phyloP scores from a whole-genome alignment of 345 rosid genomes.

The Camelina laxa region DNA sequence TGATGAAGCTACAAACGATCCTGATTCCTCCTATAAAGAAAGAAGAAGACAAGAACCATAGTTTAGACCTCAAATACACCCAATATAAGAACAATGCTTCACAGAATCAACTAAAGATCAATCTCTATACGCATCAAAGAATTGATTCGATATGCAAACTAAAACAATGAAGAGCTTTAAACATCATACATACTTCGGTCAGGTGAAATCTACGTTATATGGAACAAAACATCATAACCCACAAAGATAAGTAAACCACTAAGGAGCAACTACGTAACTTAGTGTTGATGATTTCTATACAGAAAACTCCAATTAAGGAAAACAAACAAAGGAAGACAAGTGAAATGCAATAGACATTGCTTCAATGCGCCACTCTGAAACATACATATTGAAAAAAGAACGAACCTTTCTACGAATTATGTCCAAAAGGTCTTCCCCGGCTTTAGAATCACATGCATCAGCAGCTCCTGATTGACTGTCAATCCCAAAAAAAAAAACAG shows the following conservation, averaged over 20 bases:
- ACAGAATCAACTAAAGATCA: neutral
- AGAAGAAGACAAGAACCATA: conserved; percentile 1
- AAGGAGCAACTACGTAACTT: neutral
- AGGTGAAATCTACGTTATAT: conserved; percentile 10
- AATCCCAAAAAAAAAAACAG: neutral
- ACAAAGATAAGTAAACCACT: neutral
- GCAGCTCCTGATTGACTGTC: conserved; percentile 41
- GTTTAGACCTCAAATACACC: neutral
- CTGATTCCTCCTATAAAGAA: conserved; percentile 51
- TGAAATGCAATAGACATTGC: neutral
- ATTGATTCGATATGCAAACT: neutral
- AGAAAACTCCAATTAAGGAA: neutral
- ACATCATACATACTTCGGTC: neutral
- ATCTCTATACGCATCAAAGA: neutral
- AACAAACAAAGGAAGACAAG: neutral
- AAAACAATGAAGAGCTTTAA: neutral
- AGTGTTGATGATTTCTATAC: neutral
- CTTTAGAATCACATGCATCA: conserved; percentile 59
- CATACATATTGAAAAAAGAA: neutral
- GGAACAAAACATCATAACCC: neutral
- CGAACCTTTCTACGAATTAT: conserved; percentile 61
- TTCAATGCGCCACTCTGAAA: neutral
- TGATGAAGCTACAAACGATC: conserved; percentile 51
- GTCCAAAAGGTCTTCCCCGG: conserved; percentile 72
- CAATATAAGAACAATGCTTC: neutral